These are phyloP conservation scores for Penicillium sp. DNA, from an alignment of 2,329 filamentous ascomycete genomes.

Conservation along the genomic window DNA sequence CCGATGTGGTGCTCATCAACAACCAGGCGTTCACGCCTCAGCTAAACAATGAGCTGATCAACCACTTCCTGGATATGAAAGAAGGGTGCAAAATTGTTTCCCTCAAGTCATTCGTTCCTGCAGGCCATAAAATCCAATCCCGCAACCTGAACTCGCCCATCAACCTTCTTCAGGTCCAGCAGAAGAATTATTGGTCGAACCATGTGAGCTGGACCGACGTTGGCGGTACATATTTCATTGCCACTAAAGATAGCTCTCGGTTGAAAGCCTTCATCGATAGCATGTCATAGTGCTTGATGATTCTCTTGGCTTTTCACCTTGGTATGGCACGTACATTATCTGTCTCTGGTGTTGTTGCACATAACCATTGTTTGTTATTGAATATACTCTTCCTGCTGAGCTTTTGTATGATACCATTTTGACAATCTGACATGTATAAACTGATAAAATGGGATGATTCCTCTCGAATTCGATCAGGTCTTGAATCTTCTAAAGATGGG, in stretches of 20 bases:
- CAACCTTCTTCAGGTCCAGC: slow-evolving; percentile 74
- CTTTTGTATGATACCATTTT: slow-evolving; percentile 22
- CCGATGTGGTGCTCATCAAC: slow-evolving; percentile 96
- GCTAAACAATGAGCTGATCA: slow-evolving; percentile 77
- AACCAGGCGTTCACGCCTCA: slow-evolving; percentile 92
- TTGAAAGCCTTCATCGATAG: slow-evolving; percentile 48
- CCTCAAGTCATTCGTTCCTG: slow-evolving; percentile 83
- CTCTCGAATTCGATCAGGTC: too few species aligned
- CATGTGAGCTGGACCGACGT: slow-evolving; percentile 87
- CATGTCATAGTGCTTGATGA: slow-evolving; percentile 25
- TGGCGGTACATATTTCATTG: slow-evolving; percentile 82
- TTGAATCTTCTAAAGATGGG: too few species aligned
- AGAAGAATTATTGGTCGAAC: slow-evolving; percentile 64
- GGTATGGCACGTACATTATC: slow-evolving; percentile 8
- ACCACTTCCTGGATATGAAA: slow-evolving; percentile 91
- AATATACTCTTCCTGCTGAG: slow-evolving; percentile 15
- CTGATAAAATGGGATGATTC: neutral
- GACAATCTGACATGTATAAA: slow-evolving; percentile 5
- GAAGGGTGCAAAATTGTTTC: slow-evolving; percentile 85
- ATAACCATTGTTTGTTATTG: slow-evolving; percentile 16
- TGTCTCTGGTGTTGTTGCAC: slow-evolving; percentile 16
- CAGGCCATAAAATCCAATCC: slow-evolving; percentile 68
- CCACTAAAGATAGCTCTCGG: slow-evolving; percentile 65
- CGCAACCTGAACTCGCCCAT: slow-evolving; percentile 76
- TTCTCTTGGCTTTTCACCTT: neutral